These are phyloP conservation scores for Aurifilum marmelostoma DNA, from an alignment of 2,329 filamentous ascomycete species.

Conservation along the genomic window DNA sequence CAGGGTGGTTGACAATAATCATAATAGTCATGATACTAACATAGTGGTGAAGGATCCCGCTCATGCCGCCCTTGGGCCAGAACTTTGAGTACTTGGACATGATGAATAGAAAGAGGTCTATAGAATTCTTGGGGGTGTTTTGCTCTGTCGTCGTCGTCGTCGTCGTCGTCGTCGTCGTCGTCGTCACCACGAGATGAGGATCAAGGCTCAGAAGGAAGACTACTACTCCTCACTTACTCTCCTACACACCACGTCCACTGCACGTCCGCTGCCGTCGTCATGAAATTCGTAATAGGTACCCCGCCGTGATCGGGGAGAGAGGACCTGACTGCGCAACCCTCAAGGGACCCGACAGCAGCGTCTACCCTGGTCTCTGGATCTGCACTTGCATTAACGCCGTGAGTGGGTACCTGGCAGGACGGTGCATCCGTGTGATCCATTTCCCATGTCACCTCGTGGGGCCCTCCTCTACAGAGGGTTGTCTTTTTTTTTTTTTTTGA, in stretches of 20 bases:
- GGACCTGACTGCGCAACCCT: not conserved
- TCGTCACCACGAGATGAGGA: not conserved
- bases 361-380: not conserved
- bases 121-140: too few species aligned
- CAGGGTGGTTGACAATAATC: not conserved
- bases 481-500: not conserved
- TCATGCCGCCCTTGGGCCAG: slow-evolving; percentile 40
- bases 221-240: too few species aligned
- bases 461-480: not conserved
- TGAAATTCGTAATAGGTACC: not conserved
- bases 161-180: not conserved
- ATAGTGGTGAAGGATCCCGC: slow-evolving; percentile 40
- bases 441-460: not conserved
- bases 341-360: not conserved
- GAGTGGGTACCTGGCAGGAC: not conserved
- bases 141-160: too few species aligned
- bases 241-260: too few species aligned
- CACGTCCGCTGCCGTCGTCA: not conserved
- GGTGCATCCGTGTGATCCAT: not conserved
- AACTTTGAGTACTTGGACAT: slow-evolving; percentile 36
- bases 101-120: slow-evolving; percentile 30
- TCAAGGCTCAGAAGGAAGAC: too few species aligned
- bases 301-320: not conserved
- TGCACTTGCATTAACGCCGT: not conserved
- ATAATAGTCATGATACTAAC: slow-evolving; percentile 29